A percentile compares a stretch with the other conserved stretches of the same genome.
Evolutionary conservation across 2,329 filamentous ascomycete genomes (phyloP).

Genomic region (Botrytis pseudocinerea): DNA sequence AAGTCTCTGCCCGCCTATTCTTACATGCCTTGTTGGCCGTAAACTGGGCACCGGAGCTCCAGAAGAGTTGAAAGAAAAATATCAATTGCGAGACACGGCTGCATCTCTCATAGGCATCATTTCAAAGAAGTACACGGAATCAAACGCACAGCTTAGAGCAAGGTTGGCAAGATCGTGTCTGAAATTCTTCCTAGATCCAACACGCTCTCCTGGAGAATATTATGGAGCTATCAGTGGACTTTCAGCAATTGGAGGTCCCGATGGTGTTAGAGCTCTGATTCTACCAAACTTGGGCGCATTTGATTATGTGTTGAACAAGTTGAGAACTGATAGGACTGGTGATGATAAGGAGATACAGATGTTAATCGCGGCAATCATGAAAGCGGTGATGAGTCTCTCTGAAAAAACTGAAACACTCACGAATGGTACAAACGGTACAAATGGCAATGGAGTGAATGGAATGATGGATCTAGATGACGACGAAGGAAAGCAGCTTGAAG

Average conservation of each 20-base stretch:
- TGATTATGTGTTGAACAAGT: constrained; percentile 59
- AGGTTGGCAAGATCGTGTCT: constrained; percentile 91
- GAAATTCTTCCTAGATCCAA: constrained; percentile 86
- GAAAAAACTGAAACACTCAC: constrained; percentile 39
- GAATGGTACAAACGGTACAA: constrained; percentile 34
- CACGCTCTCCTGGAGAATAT: constrained; percentile 78
- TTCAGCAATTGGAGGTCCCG: constrained; percentile 69
- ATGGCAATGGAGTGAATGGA: constrained; percentile 16
- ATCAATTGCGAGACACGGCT: constrained; percentile 79
- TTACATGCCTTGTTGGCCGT: constrained; percentile 87
- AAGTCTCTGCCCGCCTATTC: constrained; percentile 76
- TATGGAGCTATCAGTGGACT: constrained; percentile 87
- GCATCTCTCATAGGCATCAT: constrained; percentile 80
- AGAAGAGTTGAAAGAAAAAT: constrained; percentile 62
- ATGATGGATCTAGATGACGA: constrained; percentile 21
- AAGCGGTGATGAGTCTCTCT: constrained; percentile 55
- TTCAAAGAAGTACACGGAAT: constrained; percentile 75
- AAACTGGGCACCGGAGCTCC: constrained; percentile 57
- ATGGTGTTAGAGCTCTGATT: constrained; percentile 63
- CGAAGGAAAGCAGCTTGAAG: constrained; percentile 34
- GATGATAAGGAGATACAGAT: constrained; percentile 60
- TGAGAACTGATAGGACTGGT: constrained; percentile 51
- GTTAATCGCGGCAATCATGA: constrained; percentile 58
- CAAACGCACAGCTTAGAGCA: constrained; percentile 79
- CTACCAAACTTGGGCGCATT: constrained; percentile 67